These are phyloP conservation scores for Citrullus colocynthis DNA, from an alignment of 306 rosid genomes.

Conservation along the genomic window DNA sequence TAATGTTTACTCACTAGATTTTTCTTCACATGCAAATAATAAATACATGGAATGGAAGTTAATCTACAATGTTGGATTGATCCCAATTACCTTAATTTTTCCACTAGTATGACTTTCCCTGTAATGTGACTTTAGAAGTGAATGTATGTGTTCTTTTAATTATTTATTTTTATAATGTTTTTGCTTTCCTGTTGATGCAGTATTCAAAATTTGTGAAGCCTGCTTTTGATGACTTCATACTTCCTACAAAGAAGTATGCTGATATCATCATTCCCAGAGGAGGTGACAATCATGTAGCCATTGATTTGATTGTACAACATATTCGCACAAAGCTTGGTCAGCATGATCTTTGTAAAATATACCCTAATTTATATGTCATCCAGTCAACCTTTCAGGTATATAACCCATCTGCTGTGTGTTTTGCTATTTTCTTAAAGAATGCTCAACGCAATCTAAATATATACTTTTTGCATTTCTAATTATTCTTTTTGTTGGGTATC, in stretches of 20 bases:
- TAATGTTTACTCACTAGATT: background rate
- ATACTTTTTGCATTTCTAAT: background rate
- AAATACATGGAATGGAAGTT: background rate
- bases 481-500: background rate
- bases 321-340: conserved; percentile 96
- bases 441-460: background rate
- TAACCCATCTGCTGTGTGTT: conserved; percentile 11
- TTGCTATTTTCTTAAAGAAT: background rate
- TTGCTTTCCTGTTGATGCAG: conserved; percentile 35
- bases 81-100: background rate
- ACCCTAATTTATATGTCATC: conserved; percentile 80
- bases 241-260: conserved; percentile 97
- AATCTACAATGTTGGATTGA: background rate
- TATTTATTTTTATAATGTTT: background rate
- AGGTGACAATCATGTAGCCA: conserved; percentile 95
- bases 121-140: background rate
- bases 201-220: conserved; percentile 96
- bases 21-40: background rate
- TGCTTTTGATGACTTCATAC: conserved; percentile 95
- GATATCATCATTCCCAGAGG: conserved; percentile 98
- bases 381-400: conserved; percentile 99
- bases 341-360: conserved; percentile 96
- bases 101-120: background rate
- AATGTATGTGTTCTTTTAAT: background rate
- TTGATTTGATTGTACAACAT: conserved; percentile 96